Conservation (phyloP, 2,329 filamentous ascomycete genomes). For the Onygenales sp. region DNA sequence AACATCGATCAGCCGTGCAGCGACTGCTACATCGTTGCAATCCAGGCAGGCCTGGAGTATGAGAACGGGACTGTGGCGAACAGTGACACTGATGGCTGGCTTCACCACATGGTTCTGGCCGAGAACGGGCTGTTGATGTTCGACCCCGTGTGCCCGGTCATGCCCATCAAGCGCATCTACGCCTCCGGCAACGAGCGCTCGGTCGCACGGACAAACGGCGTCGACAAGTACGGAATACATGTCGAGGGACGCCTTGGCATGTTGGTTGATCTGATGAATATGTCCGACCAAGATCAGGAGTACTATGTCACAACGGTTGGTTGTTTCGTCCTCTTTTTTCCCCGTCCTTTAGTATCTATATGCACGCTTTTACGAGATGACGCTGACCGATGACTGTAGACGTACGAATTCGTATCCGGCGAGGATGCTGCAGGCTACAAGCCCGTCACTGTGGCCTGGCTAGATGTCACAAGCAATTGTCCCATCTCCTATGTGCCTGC, state of each 20-base stretch:
- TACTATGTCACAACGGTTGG: not conserved
- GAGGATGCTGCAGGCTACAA: not conserved
- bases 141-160: not conserved
- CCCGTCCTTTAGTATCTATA: too few species aligned
- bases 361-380: too few species aligned
- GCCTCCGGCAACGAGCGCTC: not conserved
- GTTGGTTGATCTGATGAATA: not conserved
- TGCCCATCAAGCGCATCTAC: not conserved
- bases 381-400: not conserved
- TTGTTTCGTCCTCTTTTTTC: not conserved
- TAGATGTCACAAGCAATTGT: not conserved
- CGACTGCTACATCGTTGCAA: constrained; percentile 16
- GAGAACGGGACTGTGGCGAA: constrained; percentile 21
- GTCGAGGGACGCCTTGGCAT: not conserved
- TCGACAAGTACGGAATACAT: not conserved
- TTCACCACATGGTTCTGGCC: constrained; percentile 16
- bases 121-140: not conserved
- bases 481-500: not conserved
- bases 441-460: not conserved
- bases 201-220: not conserved
- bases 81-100: constrained; percentile 20
- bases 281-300: not conserved
- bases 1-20: constrained; percentile 7
- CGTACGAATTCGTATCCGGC: not conserved
- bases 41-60: constrained; percentile 19